Evolutionary conservation across 2,329 filamentous ascomycete genomes (phyloP).

Genomic region (Xylaria sp.): DNA sequence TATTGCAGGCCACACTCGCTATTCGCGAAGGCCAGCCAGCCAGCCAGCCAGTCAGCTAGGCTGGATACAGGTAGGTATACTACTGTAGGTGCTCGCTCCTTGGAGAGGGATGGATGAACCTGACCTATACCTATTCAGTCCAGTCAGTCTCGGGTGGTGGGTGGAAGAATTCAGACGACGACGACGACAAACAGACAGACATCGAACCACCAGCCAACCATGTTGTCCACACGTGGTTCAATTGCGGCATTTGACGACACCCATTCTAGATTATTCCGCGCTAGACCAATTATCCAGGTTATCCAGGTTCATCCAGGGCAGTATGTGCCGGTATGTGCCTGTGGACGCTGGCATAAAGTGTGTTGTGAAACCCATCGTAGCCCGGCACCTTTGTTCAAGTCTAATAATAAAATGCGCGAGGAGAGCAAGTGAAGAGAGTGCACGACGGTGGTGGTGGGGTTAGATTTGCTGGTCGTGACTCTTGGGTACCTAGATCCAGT

Average conservation of each 20-base stretch:
- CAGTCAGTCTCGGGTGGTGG: constrained; percentile 21
- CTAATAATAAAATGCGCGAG: constrained; percentile 16
- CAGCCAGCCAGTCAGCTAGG: neutral
- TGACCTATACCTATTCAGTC: neutral
- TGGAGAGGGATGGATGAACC: neutral
- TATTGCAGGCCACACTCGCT: constrained; percentile 28
- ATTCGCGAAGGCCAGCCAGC: constrained; percentile 15
- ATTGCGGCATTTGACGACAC: constrained; percentile 35
- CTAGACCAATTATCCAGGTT: neutral
- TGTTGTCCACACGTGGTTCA: constrained; percentile 34
- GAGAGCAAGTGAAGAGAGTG: constrained; percentile 22
- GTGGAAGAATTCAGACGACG: neutral
- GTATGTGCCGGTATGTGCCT: neutral
- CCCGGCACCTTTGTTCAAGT: neutral
- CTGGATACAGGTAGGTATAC: neutral
- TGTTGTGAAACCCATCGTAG: constrained; percentile 21
- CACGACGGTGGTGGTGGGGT: constrained; percentile 19
- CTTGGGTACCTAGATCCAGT: constrained; percentile 9
- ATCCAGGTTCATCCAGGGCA: too few species aligned
- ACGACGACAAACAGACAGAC: constrained; percentile 19
- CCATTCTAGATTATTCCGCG: constrained; percentile 33
- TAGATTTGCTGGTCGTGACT: constrained; percentile 7
- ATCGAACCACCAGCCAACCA: constrained; percentile 37
- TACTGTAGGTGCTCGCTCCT: neutral
- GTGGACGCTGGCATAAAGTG: constrained; percentile 21